These are phyloP conservation scores for Colletotrichum chrysophilum DNA, from an alignment of 2,329 filamentous ascomycete species.

Conservation along the genomic window DNA sequence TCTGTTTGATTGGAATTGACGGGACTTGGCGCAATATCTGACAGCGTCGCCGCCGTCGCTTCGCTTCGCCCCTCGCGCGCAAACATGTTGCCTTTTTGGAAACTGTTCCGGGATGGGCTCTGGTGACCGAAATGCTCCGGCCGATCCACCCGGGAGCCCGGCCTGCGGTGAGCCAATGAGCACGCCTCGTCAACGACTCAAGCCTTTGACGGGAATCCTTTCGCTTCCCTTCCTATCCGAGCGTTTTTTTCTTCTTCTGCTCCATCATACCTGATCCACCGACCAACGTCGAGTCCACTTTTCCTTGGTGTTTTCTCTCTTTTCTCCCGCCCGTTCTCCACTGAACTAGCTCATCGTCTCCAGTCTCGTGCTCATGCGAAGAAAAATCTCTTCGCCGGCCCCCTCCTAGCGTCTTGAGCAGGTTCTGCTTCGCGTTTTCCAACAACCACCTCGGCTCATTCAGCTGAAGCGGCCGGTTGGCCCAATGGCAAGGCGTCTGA, in stretches of 20 bases:
- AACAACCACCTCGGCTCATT: neutral
- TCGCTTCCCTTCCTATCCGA: neutral
- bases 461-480: slow-evolving; percentile 25
- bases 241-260: neutral
- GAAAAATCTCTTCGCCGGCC: neutral
- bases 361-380: neutral
- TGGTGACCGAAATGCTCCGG: neutral
- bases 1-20: neutral
- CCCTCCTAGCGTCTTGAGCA: neutral
- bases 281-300: neutral
- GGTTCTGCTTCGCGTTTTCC: neutral
- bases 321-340: neutral
- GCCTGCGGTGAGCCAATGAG: neutral
- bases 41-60: too few relatives aligned
- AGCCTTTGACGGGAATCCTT: neutral
- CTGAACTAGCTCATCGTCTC: neutral
- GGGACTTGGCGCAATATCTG: neutral
- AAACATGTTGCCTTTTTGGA: neutral
- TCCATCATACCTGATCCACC: neutral
- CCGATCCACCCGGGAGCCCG: neutral
- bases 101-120: neutral
- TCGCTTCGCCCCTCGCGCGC: neutral
- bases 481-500: slow-evolving; percentile 49
- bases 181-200: neutral
- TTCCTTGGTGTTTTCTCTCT: neutral